Evolutionary conservation across 2,329 filamentous ascomycete genomes (phyloP).

Genomic region (Fusarium sororula): DNA sequence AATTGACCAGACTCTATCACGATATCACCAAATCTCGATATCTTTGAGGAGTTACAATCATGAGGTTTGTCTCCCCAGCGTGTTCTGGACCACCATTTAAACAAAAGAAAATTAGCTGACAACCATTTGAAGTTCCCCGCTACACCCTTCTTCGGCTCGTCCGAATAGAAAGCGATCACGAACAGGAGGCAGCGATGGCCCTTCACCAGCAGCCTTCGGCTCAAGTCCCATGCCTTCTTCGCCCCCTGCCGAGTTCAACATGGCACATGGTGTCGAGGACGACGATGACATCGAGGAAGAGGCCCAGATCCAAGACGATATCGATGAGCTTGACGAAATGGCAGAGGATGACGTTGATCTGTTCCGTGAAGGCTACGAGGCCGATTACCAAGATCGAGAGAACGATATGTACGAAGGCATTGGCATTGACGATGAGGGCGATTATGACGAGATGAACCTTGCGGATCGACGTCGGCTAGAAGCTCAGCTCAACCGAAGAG

Average conservation of each 20-base stretch:
- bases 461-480: constrained; percentile 76
- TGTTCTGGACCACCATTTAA: background rate
- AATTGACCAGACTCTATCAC: background rate
- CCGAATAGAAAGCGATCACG: constrained; percentile 66
- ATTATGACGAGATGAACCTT: constrained; percentile 75
- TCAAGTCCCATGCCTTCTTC: constrained; percentile 75
- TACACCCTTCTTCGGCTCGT: constrained; percentile 77
- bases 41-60: constrained; percentile 7
- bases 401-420: constrained; percentile 75
- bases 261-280: constrained; percentile 74
- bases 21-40: constrained; percentile 9
- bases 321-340: constrained; percentile 82
- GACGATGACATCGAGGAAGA: constrained; percentile 79
- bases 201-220: constrained; percentile 60
- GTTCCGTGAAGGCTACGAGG: constrained; percentile 77
- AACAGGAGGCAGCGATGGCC: constrained; percentile 59
- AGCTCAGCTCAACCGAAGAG: constrained; percentile 75
- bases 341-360: constrained; percentile 84
- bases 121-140: constrained; percentile 72
- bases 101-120: constrained; percentile 16
- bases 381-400: constrained; percentile 74
- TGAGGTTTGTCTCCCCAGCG: constrained; percentile 13
- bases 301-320: constrained; percentile 74
- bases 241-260: constrained; percentile 66
- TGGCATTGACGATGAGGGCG: constrained; percentile 80